Base-by-base conservation (phyloP, 139 green algal genomes). In the Desmodesmus armatus region DNA sequence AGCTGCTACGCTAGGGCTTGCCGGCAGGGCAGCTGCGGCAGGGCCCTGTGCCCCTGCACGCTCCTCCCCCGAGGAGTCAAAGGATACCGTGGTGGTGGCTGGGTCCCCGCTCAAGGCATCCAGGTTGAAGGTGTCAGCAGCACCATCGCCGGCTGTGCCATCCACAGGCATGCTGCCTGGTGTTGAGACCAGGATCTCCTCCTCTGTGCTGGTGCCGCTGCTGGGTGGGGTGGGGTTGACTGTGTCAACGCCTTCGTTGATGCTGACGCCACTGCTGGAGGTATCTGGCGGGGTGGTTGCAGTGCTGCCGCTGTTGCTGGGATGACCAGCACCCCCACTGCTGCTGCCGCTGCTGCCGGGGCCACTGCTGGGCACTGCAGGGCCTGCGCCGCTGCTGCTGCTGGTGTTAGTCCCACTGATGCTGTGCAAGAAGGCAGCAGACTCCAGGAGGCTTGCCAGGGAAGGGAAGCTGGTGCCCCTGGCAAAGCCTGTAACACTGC, bases 141-240 rank as follows among this genome's bases (percentile, higher is more conserved):
- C 51, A 17, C n/a, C 51, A 62, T 62, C 51, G 51, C 51, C 51
- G 17, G 51, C 51, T 62, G 51, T 27, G 51, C 51, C 51, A n/a
- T n/a, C n/a, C n/a, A n/a, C n/a, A n/a, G n/a, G 35, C 17, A 23
- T 3, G 29, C 67, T 75, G 37, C 37, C 67, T 33, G 67, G 7
- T 75, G 37, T 75, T 25, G 67, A 75, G 19, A 37, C 67, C 3
- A 55, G 31, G 67, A 75, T 51, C 19, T 75, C 67, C 47, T 55
- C 47, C 13, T 55, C 47, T 21, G 9, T 55, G 73, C 73, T 80
- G 73, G 4, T 69, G 76, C 37, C 58, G 53, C 75, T 82, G 76
- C 76, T 82, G 76, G 43, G 21, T 44, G 44, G 63, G 51, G 25
- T 70, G 53, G 47, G 40, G 76, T 35, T 82, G 76, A n/a, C 55